Evolutionary conservation across 768 basidiomycete genomes (phyloP).

Genomic region (Boletus fagicola): DNA sequence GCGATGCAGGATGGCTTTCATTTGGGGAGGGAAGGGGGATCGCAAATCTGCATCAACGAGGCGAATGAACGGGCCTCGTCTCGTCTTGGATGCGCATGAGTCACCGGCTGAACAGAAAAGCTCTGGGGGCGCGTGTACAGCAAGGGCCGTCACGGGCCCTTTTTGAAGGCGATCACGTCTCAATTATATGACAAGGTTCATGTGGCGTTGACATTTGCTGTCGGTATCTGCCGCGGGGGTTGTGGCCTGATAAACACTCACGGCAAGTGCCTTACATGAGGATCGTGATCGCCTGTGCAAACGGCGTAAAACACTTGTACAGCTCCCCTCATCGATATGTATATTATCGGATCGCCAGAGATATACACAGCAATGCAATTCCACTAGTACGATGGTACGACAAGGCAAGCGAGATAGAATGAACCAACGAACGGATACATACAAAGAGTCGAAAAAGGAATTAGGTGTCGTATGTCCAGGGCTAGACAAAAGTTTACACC

Average conservation of each 20-base stretch:
- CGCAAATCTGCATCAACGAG: slow-evolving; percentile 4
- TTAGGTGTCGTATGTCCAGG: slow-evolving; percentile 3
- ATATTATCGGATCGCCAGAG: background rate
- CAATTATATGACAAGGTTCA: slow-evolving; percentile 25
- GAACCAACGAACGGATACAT: slow-evolving; percentile 9
- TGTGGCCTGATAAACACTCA: slow-evolving; percentile 3
- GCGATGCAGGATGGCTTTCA: slow-evolving; percentile 17
- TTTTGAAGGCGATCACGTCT: slow-evolving; percentile 17
- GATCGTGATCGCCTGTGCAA: slow-evolving; percentile 8
- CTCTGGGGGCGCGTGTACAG: slow-evolving; percentile 1
- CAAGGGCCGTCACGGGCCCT: slow-evolving; percentile 13
- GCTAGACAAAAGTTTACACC: slow-evolving; percentile 24
- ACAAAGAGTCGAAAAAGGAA: slow-evolving; percentile 7
- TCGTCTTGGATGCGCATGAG: background rate
- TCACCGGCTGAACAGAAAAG: slow-evolving; percentile 1
- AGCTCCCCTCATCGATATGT: slow-evolving; percentile 1
- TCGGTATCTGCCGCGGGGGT: slow-evolving; percentile 18
- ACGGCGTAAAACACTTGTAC: background rate
- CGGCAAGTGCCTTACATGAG: slow-evolving; percentile 14
- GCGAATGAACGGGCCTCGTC: background rate
- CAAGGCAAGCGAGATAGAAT: slow-evolving; percentile 10
- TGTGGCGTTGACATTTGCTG: slow-evolving; percentile 28
- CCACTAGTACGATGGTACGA: background rate
- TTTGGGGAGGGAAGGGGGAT: slow-evolving; percentile 7
- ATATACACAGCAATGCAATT: slow-evolving; percentile 13